phyloP scores from a whole-genome alignment of 2,329 filamentous ascomycete species.

The Ascomycota sp. region DNA sequence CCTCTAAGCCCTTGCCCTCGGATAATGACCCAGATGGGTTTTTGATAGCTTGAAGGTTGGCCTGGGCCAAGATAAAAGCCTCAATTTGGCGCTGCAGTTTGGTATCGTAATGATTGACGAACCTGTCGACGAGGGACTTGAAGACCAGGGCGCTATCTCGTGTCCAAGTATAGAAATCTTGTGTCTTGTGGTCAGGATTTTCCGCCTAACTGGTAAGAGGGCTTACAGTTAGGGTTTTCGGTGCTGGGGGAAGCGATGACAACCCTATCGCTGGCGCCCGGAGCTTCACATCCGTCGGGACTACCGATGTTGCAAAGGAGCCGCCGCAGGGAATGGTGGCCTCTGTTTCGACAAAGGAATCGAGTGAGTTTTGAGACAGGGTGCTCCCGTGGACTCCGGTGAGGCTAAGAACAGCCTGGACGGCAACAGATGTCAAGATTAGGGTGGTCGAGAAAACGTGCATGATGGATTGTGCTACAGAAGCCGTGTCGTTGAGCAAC shows the following conservation, averaged over 20 bases:
- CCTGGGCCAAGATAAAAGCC: conserved; percentile 48
- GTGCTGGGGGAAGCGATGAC: conserved; percentile 37
- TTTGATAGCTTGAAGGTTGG: conserved; percentile 40
- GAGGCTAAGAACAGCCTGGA: conserved; percentile 29
- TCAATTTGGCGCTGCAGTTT: conserved; percentile 39
- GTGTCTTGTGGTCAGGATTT: neutral
- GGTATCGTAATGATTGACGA: conserved; percentile 35
- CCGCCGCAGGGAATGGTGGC: conserved; percentile 26
- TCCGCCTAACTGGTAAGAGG: neutral
- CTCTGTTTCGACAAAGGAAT: conserved; percentile 31
- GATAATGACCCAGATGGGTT: conserved; percentile 46
- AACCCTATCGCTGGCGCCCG: conserved; percentile 25
- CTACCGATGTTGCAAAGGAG: conserved; percentile 41
- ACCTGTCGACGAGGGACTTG: conserved; percentile 47
- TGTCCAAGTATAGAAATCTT: conserved; percentile 66
- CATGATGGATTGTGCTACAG: conserved; percentile 22
- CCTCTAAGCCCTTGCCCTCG: conserved; percentile 37
- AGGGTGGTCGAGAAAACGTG: conserved; percentile 27
- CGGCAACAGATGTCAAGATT: conserved; percentile 27
- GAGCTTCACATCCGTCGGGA: conserved; percentile 26
- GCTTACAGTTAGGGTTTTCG: conserved; percentile 33
- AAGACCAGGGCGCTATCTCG: conserved; percentile 52
- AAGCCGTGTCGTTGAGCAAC: conserved; percentile 9
- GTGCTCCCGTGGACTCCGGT: too few species aligned
- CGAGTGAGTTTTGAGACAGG: too few species aligned